Percentiles rank a stretch among this genome's conserved stretches.
phyloP scores from a whole-genome alignment of 2,329 filamentous ascomycete genomes.

The Clonostachys byssicola region DNA sequence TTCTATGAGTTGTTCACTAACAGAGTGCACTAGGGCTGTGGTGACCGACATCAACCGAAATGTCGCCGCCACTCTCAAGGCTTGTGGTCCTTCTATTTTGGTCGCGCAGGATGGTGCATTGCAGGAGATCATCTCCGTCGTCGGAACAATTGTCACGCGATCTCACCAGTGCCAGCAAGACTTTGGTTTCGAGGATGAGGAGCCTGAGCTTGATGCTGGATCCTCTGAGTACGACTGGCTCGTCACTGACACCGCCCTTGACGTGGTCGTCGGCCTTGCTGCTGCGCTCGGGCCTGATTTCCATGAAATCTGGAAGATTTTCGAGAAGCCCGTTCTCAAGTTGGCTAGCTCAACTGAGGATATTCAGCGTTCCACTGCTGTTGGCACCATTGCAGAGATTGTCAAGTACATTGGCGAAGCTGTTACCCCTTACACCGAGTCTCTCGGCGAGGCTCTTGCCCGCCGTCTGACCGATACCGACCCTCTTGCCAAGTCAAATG shows the following conservation, averaged over 20 bases:
- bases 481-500: slow-evolving; percentile 88
- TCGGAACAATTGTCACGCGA: slow-evolving; percentile 79
- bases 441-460: slow-evolving; percentile 74
- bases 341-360: slow-evolving; percentile 82
- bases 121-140: slow-evolving; percentile 70
- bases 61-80: slow-evolving; percentile 83
- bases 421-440: slow-evolving; percentile 77
- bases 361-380: slow-evolving; percentile 82
- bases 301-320: slow-evolving; percentile 88
- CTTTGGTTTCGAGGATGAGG: slow-evolving; percentile 75
- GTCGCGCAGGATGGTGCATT: slow-evolving; percentile 64
- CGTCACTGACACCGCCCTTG: slow-evolving; percentile 88
- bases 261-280: slow-evolving; percentile 82
- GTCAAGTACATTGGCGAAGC: slow-evolving; percentile 76
- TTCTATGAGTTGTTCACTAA: slow-evolving; percentile 30
- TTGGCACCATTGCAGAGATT: slow-evolving; percentile 90
- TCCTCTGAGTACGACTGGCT: slow-evolving; percentile 98
- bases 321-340: slow-evolving; percentile 87
- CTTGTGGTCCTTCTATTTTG: slow-evolving; percentile 83
- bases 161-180: slow-evolving; percentile 92
- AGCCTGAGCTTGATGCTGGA: slow-evolving; percentile 66
- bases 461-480: slow-evolving; percentile 90
- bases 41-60: slow-evolving; percentile 96
- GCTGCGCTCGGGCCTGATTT: slow-evolving; percentile 79
- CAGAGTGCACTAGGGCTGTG: slow-evolving; percentile 58